Evolutionary conservation across 257 asterid species (phyloP), one percentile per base, ranked within the genome.

Genomic region (Solanum lycopersicoides): DNA sequence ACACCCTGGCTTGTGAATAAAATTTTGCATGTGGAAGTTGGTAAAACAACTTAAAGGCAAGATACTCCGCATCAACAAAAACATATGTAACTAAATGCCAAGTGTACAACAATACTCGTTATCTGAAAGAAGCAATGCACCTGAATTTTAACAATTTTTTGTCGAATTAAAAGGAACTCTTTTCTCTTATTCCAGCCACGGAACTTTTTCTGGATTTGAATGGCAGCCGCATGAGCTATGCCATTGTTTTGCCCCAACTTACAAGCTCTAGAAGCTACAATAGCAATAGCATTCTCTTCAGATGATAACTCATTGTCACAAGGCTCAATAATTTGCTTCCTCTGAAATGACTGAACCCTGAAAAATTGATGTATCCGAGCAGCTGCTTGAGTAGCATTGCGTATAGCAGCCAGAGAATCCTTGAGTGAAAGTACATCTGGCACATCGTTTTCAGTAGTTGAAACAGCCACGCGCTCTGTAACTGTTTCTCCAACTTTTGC

Each of bases 351-450:
- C 90, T 94, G 97, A 89, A 95, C 76, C 86, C 99, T 93, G 89
- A 90, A 95, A 82, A 95, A 92, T 88, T 96, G 98, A 87, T 96
- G 98, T 88, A 96, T 96, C 50, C 97, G 98, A 82, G 98, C 96
- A 77, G 98, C 98, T 75, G 99, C 98, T 89, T 95, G 99, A 86
- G 97, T 92, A 86, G 99, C 99, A 93, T 96, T 96, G 90, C 97
- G 89, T 83, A 96, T 92, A 66, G 99, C 99, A 87, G 98, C 98
- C 76, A 97, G 92, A 44, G 99, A 95, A 93, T 97, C 99, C 94
- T 93, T 95, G 79, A 94, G 89, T 34, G 98, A 93, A 68, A 94
- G 97, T 21, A 93, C 88, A 66, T 97, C 97, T 5, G 98, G 93
- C 82, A 94, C 92, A 90, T 94, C 97, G 83, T 89, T 91, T 85